Conservation (phyloP, 257 asterid species). For the Craterostigma plantagineum region DNA sequence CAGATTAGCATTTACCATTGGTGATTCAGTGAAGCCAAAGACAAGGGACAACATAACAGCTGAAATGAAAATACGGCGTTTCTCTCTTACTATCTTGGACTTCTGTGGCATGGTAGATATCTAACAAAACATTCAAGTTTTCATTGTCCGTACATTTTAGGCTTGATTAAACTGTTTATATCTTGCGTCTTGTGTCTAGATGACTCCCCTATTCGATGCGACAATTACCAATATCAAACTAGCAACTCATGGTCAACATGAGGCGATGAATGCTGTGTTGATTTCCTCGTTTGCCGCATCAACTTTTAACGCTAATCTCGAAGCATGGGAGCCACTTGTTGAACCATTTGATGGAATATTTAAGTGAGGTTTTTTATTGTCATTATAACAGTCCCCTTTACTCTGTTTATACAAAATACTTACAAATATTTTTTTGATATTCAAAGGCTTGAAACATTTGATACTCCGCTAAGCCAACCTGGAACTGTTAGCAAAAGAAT, state of each 20-base stretch:
- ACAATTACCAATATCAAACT: constrained; percentile 86
- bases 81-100: constrained; percentile 77
- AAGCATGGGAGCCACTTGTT: constrained; percentile 97
- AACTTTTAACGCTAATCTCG: constrained; percentile 72
- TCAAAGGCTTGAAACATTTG: constrained; percentile 84
- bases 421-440: constrained; percentile 13
- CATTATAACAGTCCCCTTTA: constrained; percentile 1
- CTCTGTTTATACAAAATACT: background rate
- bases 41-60: constrained; percentile 81
- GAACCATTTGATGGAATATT: constrained; percentile 98
- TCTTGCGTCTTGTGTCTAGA: constrained; percentile 28
- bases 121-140: constrained; percentile 7
- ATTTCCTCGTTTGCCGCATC: constrained; percentile 87
- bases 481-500: constrained; percentile 58
- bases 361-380: constrained; percentile 34
- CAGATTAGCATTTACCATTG: constrained; percentile 72
- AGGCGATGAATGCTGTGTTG: constrained; percentile 81
- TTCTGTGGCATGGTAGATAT: constrained; percentile 88
- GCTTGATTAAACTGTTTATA: constrained; percentile 10
- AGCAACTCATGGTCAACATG: constrained; percentile 82
- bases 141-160: constrained; percentile 6
- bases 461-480: constrained; percentile 36
- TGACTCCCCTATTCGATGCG: constrained; percentile 94
- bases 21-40: constrained; percentile 81
- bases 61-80: constrained; percentile 85